Conservation (phyloP, 768 basidiomycete species). For the Pulveroboletus sp. region DNA sequence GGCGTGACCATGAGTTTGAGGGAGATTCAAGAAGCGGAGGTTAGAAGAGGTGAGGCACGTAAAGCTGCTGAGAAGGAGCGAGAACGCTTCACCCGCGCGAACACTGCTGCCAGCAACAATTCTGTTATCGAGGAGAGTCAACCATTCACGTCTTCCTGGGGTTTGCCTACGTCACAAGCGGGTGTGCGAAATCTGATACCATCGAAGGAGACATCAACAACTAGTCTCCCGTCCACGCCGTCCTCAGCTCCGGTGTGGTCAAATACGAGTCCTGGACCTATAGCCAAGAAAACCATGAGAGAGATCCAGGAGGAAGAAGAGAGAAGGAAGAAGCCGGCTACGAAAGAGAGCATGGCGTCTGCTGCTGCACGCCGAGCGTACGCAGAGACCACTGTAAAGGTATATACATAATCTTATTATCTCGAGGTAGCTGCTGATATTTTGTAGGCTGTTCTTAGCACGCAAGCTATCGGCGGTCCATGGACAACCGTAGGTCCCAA, state of each 20-base stretch:
- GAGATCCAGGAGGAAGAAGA: slow-evolving; percentile 99
- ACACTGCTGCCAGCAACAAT: slow-evolving; percentile 25
- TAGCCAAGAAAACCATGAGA: slow-evolving; percentile 89
- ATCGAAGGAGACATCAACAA: slow-evolving; percentile 39
- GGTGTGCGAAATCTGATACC: slow-evolving; percentile 43
- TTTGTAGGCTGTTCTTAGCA: slow-evolving; percentile 30
- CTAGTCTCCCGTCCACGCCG: slow-evolving; percentile 26
- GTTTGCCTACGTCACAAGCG: slow-evolving; percentile 78
- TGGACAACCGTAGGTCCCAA: slow-evolving; percentile 87
- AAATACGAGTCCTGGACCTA: slow-evolving; percentile 47
- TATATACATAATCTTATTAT: slow-evolving; percentile 24
- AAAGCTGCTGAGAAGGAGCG: slow-evolving; percentile 72
- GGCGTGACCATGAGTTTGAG: slow-evolving; percentile 63
- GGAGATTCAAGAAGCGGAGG: slow-evolving; percentile 94
- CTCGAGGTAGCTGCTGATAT: slow-evolving; percentile 1
- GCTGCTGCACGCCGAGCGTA: slow-evolving; percentile 65
- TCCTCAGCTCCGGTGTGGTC: slow-evolving; percentile 65
- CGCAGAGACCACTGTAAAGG: slow-evolving; percentile 77
- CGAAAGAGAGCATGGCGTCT: slow-evolving; percentile 55
- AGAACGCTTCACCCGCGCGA: slow-evolving; percentile 52
- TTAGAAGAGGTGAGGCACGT: slow-evolving; percentile 70
- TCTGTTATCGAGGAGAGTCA: slow-evolving; percentile 52
- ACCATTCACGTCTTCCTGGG: slow-evolving; percentile 74
- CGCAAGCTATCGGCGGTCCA: slow-evolving; percentile 43
- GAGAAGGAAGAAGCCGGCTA: slow-evolving; percentile 62